Evolutionary conservation across 371 early-diverging fungal species (phyloP), one percentile per base, ranked within the genome.

Genomic region (Rhizopus stolonifer): DNA sequence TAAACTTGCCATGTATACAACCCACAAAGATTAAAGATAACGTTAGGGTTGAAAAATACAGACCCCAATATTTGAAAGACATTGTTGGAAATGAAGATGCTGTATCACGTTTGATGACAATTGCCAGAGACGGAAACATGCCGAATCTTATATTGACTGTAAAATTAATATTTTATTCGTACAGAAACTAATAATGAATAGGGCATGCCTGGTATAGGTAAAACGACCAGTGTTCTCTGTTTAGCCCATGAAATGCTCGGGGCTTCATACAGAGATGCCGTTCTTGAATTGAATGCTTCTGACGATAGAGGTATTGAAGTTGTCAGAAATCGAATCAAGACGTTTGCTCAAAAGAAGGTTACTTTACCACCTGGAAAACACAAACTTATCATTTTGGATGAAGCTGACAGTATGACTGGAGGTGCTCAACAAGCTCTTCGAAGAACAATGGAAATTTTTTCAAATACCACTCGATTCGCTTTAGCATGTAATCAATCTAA

Each of bases 271-370:
- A 94, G 94, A 67, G 95, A 98, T 47, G 91, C 88, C 7, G 90
- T 95, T 4, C 67, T 96, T 42, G 98, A 99, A 70, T 72, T 99
- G 48, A 99, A 99, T 69, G 99, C 99, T 10, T 96, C 96, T 1
- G 99, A 99, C 68, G 99, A 99, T 55, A 91, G 98, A 64, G 99
- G 99, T 38, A 97, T 99, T 53, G 99, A 99, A 40, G 95, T 97
- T 4, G 98, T 99, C 5, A 82, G 99, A 46, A 94, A 92, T 73
- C 86, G 87, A 52, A 98, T 99, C 74, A 99, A 99, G 73, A 84
- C 87, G 72, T 99, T 99, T 85, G 96, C 98, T 10, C 96, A 97
- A 57, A 96, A 94, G 62, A 96, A 96, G 64, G 93, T 97, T 14
- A 93, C 92, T 0, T 69, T 95, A 19, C 92, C 95, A 2, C 79